Base-by-base conservation (phyloP, 1,284 basidiomycete species). In the Ceratobasidium sp. region DNA sequence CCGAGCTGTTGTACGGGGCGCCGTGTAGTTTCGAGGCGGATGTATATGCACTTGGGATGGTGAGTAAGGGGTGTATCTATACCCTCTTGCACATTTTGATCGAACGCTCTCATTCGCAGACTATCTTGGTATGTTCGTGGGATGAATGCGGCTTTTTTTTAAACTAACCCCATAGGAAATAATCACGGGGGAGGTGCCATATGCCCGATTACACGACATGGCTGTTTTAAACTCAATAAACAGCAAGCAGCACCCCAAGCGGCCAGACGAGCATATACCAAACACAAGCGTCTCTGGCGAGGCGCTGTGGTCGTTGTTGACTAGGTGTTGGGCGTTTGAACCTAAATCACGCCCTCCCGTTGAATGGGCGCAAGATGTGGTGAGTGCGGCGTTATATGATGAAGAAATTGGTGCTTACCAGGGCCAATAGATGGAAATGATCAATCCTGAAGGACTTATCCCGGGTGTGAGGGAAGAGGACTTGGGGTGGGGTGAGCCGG, bases 1-100 rank as follows among this genome's bases (percentile, higher is more conserved):
- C 12, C 26, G 56, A 61, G 23, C 52, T 71, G 7, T 42, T 64
- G n/a, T 23, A 48, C 9, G 46, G 17, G 12, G 46, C 10, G 9
- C 46, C 46, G 2, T 10, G 46, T 17, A 28, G 13, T 20, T 28
- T n/a, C 9, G 6, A 28, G 33, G 52, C 69, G 7, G 69, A 71
- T 20, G 56, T 71, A 15, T 71, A 59, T 33, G 56, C 69, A 23
- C 56, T 71, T 9, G 69, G 69, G 44, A 71, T 71, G 69, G 69
- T 71, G 48, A 33, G 33, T 33, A n/a, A n/a, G 33, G 2, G 33
- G 4, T 15, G 56, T 48, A 6, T 15, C 13, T 5, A 2, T 26
- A 7, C 61, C 38, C 3, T 15, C 26, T 23, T 23, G 26, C n/a
- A 26, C 6, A 3, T 26, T n/a, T 26, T 6, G 15, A n/a, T n/a